Base-by-base conservation (phyloP, 176 grass and related monocot genomes). In the Paspalum vaginatum region DNA sequence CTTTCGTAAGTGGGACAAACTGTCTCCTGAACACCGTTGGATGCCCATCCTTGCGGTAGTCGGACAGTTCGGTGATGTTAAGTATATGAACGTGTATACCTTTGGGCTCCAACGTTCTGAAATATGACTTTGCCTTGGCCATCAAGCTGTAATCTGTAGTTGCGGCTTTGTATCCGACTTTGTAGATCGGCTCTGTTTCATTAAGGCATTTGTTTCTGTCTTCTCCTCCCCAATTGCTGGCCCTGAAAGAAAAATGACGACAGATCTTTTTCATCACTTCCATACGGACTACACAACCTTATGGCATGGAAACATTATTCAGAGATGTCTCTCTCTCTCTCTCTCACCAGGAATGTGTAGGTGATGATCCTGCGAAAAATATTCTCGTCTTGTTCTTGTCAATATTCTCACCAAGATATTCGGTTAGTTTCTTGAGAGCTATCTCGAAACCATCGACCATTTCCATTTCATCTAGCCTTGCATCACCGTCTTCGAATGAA, bases 301-400 rank as follows among this genome's bases (percentile, higher is more conserved):
- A 25, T 27, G 13, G 3, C 44, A 72, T 51, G 68, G 68, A 51
- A 46, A 26, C 51, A 25, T 68, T 5, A 14, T 75, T 37, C 20
- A 43, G 24, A 25, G 26, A 61, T 84, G 48, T 49, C 53, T 71
- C 26, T 32, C 32, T 64, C 80, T 49, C 53, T 71, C 26, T 32
- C 32, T 64, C 80, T 86, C 54, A 98, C 95, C 96, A 93, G 75
- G 86, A 65, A 79, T 98, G 96, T 54, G 90, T 82, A 9, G 96
- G 96, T 7, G 96, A 99, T 67, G 93, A 87, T 74, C 90, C 93
- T 24, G 94, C 92, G 25, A 95, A 95, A 78, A 92, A 95, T 7
- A 99, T 56, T 42, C 84, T 85, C 6, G 91, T 91, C 80, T 89
- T 87, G 66, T 72, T 86, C 67, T 76, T 86, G 66, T 87, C 77